Evolutionary conservation across 164 flowering plant genomes (phyloP).

Genomic region (Aristolochia contorta): DNA sequence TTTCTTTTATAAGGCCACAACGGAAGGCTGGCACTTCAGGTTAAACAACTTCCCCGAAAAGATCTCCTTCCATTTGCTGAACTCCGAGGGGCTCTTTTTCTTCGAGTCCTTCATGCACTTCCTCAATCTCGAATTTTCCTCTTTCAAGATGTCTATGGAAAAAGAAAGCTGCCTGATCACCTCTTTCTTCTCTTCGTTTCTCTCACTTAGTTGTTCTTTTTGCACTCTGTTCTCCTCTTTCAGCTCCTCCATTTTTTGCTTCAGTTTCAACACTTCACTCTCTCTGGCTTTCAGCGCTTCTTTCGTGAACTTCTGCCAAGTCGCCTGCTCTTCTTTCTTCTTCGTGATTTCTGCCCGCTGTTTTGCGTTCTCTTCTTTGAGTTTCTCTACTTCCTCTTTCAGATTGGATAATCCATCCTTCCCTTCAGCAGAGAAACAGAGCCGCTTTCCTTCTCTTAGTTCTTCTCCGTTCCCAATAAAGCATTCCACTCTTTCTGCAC

Average conservation of each 20-base stretch:
- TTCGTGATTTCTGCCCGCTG: neutral
- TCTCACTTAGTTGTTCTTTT: constrained; percentile 36
- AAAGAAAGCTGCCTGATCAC: constrained; percentile 70
- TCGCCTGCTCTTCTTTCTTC: neutral
- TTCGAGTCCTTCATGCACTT: constrained; percentile 21
- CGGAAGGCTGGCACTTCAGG: constrained; percentile 7
- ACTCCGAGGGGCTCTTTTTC: constrained; percentile 27
- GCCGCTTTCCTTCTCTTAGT: neutral
- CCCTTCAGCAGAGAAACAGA: constrained; percentile 1
- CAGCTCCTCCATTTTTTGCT: constrained; percentile 47
- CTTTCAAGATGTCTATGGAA: constrained; percentile 51
- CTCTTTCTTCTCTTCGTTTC: constrained; percentile 88
- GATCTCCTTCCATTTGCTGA: constrained; percentile 25
- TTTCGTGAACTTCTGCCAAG: too few species aligned
- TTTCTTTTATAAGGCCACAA: constrained; percentile 6
- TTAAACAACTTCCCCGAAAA: constrained; percentile 38
- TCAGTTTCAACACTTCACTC: constrained; percentile 25
- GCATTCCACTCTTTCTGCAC: neutral
- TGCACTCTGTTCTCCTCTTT: constrained; percentile 44
- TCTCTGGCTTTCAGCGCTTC: neutral
- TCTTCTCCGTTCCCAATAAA: neutral
- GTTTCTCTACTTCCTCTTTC: neutral
- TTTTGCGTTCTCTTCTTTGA: neutral
- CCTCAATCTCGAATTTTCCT: constrained; percentile 44
- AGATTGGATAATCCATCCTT: constrained; percentile 13